A percentile compares a stretch with the other conserved stretches of the same genome.
Conservation (phyloP, 352 stramenopile species). For the Pilasporangium apinafurcum region DNA sequence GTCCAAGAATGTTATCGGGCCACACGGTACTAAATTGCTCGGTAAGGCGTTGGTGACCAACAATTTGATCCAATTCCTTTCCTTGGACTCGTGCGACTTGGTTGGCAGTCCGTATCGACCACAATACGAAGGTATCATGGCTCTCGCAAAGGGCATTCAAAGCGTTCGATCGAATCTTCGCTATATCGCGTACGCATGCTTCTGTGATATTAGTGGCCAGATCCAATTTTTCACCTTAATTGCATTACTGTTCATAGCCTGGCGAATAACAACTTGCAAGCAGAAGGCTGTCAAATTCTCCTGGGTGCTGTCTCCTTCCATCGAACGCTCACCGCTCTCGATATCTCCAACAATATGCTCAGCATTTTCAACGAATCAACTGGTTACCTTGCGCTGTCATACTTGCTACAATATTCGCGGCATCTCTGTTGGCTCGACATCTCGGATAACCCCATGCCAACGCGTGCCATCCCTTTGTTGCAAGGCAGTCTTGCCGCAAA, state of each 20-base stretch:
- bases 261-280: constrained; percentile 39
- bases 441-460: constrained; percentile 25
- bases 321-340: constrained; percentile 38
- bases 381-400: constrained; percentile 43
- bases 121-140: constrained; percentile 32
- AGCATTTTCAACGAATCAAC: constrained; percentile 46
- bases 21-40: constrained; percentile 25
- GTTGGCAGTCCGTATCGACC: constrained; percentile 45
- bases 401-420: constrained; percentile 39
- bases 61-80: constrained; percentile 50
- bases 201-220: background rate
- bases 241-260: constrained; percentile 17
- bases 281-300: constrained; percentile 49
- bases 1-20: constrained; percentile 37
- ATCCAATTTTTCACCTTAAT: background rate
- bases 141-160: constrained; percentile 53
- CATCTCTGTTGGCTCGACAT: constrained; percentile 43
- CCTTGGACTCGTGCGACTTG: constrained; percentile 45
- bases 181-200: constrained; percentile 33
- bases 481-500: constrained; percentile 20
- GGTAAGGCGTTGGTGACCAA: constrained; percentile 57
- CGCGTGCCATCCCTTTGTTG: constrained; percentile 5
- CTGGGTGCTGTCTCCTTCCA: constrained; percentile 44
- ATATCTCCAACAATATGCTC: constrained; percentile 53
- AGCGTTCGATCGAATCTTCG: constrained; percentile 40